Evolutionary conservation across 2,329 filamentous ascomycete species (phyloP), one percentile per base, ranked within the genome.

Genomic region (Fusarium virguliforme): DNA sequence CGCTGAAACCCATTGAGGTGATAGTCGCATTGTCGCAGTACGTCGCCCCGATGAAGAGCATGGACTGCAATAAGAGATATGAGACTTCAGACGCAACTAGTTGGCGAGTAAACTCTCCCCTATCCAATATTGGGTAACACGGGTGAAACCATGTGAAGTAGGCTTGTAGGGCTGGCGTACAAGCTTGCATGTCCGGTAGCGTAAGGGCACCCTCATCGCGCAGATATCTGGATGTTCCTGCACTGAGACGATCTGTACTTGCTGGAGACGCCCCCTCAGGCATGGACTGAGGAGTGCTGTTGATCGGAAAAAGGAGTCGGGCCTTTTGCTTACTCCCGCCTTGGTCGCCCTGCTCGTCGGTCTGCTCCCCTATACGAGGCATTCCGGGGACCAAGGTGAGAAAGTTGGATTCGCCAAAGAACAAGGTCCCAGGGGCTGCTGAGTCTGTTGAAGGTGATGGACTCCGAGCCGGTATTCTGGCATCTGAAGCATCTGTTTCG

Each of bases 101-200:
- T 2, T 78, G 76, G 3, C 77, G 74, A 60, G 82, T 79, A 8
- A 87, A 77, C 0, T 83, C 81, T 1, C 78, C 77, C 4, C 85
- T 82, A 68, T 88, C 85, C 1, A 89, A 70, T 12, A 89, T 81
- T 0, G 87, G 86, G 53, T 88, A 89, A 60, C 85, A 85, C 0
- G 87, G 86, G 67, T 89, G 87, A 58, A 88, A 88, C 83, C 86
- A 87, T 24, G 81, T 78, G 60, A 89, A 89, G 76, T 88, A 89
- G 0, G 86, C 86, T 18, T 82, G 78, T 1, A 88, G 72, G 0
- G 86, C 78, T 1, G 80, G 80, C 4, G 84, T 77, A 43, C 83
- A 83, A 18, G 83, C 79, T 3, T 80, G 73, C 13, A 78, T 69
- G 3, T 83, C 79, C 0, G 86, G 86, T 26, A 87, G 83, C 0